Evolutionary conservation across 306 rosid species (phyloP).

Genomic region (Ormosia emarginata): DNA sequence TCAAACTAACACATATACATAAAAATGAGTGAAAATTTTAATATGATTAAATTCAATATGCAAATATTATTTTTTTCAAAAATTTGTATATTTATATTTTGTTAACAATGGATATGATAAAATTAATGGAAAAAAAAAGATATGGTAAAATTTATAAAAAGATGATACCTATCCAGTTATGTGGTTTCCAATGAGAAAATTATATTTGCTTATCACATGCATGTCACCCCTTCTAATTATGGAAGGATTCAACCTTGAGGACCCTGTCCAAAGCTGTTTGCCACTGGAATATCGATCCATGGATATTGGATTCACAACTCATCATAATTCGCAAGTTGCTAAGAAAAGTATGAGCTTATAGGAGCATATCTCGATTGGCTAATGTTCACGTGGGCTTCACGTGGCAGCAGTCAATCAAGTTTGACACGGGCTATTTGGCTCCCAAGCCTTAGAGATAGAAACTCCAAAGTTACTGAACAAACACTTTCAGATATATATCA

Average conservation of each 20-base stretch:
- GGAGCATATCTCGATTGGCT: slow-evolving; percentile 6
- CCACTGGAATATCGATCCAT: neutral
- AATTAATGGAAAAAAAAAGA: neutral
- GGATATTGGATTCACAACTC: neutral
- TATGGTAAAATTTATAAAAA: too few species aligned
- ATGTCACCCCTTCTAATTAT: neutral
- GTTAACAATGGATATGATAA: neutral
- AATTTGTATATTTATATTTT: too few species aligned
- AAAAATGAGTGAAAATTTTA: too few species aligned
- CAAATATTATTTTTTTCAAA: too few species aligned
- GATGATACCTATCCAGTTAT: neutral
- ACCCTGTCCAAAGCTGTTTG: slow-evolving; percentile 22
- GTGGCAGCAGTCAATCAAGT: slow-evolving; percentile 14
- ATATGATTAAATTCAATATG: too few species aligned
- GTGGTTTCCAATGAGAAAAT: neutral
- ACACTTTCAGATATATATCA: neutral
- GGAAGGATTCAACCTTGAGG: neutral
- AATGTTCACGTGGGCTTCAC: slow-evolving; percentile 22
- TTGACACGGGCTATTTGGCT: neutral
- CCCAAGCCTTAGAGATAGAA: neutral
- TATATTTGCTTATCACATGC: neutral
- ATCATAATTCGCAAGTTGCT: neutral
- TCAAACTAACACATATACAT: too few species aligned
- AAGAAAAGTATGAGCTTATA: neutral
- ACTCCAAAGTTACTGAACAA: neutral